phyloP scores from a whole-genome alignment of 1,284 basidiomycete species.

The Ustilago bromivora region DNA sequence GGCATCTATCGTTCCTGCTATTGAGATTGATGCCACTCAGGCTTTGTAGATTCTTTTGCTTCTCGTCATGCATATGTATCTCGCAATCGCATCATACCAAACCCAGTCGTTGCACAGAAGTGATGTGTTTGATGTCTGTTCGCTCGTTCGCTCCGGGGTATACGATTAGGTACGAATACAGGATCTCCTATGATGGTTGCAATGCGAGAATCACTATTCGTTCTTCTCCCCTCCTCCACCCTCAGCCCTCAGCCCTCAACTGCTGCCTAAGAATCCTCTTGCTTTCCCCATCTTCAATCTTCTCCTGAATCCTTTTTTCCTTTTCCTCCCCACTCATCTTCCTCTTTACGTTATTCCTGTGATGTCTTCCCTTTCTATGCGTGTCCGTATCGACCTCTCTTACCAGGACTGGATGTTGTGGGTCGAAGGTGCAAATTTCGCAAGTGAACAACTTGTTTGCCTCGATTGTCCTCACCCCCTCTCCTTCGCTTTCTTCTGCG shows the following conservation, averaged over 20 bases:
- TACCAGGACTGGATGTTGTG: conserved; percentile 79
- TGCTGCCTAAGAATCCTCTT: not conserved
- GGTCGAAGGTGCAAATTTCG: conserved; percentile 77
- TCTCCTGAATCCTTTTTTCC: conserved; percentile 8
- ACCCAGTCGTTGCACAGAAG: not conserved
- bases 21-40: conserved; percentile 68
- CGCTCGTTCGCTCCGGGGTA: conserved; percentile 33
- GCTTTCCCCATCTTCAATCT: conserved; percentile 6
- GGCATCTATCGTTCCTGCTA: conserved; percentile 67
- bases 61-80: not conserved
- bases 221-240: not conserved
- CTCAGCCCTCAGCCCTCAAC: not conserved
- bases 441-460: conserved; percentile 72
- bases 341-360: conserved; percentile 32
- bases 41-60: conserved; percentile 27
- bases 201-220: not conserved
- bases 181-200: not conserved
- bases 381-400: conserved; percentile 78
- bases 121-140: not conserved
- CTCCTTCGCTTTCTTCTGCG: conserved; percentile 37
- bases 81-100: not conserved
- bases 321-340: conserved; percentile 18
- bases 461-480: conserved; percentile 19
- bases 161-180: not conserved
- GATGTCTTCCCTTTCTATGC: conserved; percentile 52